These are phyloP conservation scores for Trichoderma reesei DNA, from an alignment of 495 filamentous ascomycete species.

Conservation along the genomic window DNA sequence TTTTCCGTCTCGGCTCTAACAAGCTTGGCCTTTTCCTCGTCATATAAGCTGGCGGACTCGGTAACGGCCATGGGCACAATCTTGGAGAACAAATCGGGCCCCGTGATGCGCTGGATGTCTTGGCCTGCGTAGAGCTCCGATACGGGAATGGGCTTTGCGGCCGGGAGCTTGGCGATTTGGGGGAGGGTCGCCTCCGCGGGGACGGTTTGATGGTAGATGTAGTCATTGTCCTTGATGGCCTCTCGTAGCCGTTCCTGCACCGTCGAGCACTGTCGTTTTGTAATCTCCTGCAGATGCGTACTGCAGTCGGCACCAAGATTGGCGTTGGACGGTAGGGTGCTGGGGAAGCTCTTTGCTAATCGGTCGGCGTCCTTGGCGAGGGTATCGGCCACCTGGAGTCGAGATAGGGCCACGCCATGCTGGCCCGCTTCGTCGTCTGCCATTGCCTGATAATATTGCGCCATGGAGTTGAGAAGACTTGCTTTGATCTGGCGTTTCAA, in stretches of 20 bases:
- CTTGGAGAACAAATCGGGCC: conserved; percentile 92
- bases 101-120: conserved; percentile 93
- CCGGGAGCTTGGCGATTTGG: conserved; percentile 80
- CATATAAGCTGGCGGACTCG: conserved; percentile 91
- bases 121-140: conserved; percentile 94
- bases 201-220: conserved; percentile 91
- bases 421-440: conserved; percentile 82
- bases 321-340: conserved; percentile 64
- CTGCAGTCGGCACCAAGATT: conserved; percentile 79
- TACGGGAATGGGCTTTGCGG: conserved; percentile 96
- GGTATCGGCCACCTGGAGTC: conserved; percentile 71
- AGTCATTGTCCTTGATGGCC: conserved; percentile 88
- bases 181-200: conserved; percentile 73
- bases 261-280: conserved; percentile 68
- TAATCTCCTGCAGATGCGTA: conserved; percentile 59
- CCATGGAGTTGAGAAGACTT: conserved; percentile 71
- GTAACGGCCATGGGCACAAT: conserved; percentile 95
- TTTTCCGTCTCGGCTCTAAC: conserved; percentile 88
- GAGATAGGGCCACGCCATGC: conserved; percentile 77
- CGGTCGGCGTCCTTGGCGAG: conserved; percentile 65
- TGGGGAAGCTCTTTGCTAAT: conserved; percentile 72
- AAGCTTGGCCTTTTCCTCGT: conserved; percentile 96
- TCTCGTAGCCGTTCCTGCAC: conserved; percentile 71
- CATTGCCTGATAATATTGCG: conserved; percentile 89
- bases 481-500: conserved; percentile 56